Percentiles rank a stretch among this genome's conserved stretches.
phyloP scores from a whole-genome alignment of 495 filamentous ascomycete species.

The Talaromyces liani region DNA sequence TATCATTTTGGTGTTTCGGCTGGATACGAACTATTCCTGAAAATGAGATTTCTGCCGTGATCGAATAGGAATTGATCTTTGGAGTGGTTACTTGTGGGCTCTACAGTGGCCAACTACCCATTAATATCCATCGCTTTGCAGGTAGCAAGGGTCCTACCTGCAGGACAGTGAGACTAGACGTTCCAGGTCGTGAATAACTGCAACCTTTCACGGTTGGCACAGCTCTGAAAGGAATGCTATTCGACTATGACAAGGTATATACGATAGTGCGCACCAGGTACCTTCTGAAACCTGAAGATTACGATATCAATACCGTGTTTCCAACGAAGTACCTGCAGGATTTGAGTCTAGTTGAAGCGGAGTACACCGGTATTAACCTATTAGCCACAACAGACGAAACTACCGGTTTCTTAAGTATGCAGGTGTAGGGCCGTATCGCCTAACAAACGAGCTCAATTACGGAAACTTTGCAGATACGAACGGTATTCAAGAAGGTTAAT shows the following conservation, averaged over 20 bases:
- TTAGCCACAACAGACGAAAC: not conserved
- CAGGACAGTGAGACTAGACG: not conserved
- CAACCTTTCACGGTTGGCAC: not conserved
- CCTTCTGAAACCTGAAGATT: not conserved
- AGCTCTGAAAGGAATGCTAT: not conserved
- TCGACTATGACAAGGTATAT: not conserved
- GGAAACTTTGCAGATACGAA: not conserved
- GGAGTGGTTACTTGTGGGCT: not conserved
- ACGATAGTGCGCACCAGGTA: not conserved
- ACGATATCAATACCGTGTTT: not conserved
- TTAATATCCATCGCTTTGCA: not conserved
- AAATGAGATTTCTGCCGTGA: not conserved
- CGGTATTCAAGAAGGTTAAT: not conserved
- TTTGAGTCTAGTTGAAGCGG: not conserved
- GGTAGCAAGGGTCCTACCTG: too few relatives aligned
- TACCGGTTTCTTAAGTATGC: not conserved
- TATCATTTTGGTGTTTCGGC: not conserved
- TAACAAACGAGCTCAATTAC: not conserved
- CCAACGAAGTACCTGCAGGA: not conserved
- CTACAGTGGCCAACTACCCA: not conserved
- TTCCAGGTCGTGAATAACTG: not conserved
- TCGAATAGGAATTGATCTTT: not conserved
- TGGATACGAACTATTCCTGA: not conserved
- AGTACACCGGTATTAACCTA: not conserved
- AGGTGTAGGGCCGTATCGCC: not conserved